Conservation (phyloP, 164 flowering plant genomes). For the Akebia trifoliata region DNA sequence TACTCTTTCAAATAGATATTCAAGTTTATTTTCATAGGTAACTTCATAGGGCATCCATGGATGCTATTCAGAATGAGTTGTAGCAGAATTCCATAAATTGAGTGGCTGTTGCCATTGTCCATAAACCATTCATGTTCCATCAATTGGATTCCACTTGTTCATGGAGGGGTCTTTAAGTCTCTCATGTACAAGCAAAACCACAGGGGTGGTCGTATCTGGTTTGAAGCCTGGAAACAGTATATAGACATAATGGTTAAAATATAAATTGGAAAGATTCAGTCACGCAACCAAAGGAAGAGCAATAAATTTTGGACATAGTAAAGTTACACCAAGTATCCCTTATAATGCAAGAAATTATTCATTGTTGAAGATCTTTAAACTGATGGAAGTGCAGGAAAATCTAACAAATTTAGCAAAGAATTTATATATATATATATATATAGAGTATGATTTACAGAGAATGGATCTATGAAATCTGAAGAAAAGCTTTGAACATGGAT, state of each 20-base stretch:
- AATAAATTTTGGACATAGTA: no score
- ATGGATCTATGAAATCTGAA: not conserved
- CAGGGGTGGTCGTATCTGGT: slow-evolving; percentile 53
- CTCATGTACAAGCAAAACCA: slow-evolving; percentile 35
- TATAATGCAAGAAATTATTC: not conserved
- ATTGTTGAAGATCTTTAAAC: not conserved
- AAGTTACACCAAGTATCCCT: no score
- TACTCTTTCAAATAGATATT: slow-evolving; percentile 40
- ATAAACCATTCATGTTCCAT: slow-evolving; percentile 50
- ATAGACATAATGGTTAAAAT: no score
- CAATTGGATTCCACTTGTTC: slow-evolving; percentile 52
- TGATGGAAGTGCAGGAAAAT: not conserved
- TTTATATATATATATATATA: not conserved
- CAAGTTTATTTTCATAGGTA: slow-evolving; percentile 40
- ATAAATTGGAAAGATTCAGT: no score
- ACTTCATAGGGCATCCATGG: slow-evolving; percentile 40
- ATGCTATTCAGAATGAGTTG: slow-evolving; percentile 41
- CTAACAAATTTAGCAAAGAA: not conserved
- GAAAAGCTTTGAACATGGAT: not conserved
- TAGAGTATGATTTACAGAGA: not conserved
- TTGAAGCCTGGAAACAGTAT: slow-evolving; percentile 49
- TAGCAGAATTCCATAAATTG: slow-evolving; percentile 39
- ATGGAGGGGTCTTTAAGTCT: slow-evolving; percentile 55
- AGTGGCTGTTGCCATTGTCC: slow-evolving; percentile 61
- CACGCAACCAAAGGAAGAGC: no score